Conservation (phyloP, 352 stramenopile species). For the Phytophthora constricta region DNA sequence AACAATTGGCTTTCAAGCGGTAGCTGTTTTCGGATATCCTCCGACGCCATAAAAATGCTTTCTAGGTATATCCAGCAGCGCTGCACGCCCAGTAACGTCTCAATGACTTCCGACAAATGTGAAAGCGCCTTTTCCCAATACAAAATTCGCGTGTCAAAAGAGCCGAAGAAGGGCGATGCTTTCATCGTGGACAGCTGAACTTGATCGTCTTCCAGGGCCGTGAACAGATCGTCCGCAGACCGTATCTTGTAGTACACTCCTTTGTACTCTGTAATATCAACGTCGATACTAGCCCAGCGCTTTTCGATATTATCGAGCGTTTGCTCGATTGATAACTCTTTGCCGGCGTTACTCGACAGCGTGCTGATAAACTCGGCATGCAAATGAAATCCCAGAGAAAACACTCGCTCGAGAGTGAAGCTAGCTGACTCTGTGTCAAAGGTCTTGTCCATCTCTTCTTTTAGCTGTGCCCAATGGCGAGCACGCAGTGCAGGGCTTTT, state of each 20-base stretch:
- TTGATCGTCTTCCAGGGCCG: slow-evolving; percentile 91
- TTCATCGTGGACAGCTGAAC: slow-evolving; percentile 95
- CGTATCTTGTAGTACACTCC: slow-evolving; percentile 94
- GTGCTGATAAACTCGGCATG: slow-evolving; percentile 93
- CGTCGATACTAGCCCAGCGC: slow-evolving; percentile 87
- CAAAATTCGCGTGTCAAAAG: slow-evolving; percentile 89
- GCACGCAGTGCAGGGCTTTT: slow-evolving; percentile 90
- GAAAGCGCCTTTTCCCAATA: slow-evolving; percentile 89
- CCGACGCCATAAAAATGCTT: slow-evolving; percentile 95
- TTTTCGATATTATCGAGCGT: slow-evolving; percentile 87
- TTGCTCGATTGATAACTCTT: slow-evolving; percentile 94
- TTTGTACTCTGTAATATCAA: slow-evolving; percentile 94
- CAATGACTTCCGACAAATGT: slow-evolving; percentile 91
- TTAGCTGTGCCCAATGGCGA: slow-evolving; percentile 91
- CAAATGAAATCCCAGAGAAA: slow-evolving; percentile 88
- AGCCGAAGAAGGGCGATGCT: slow-evolving; percentile 93
- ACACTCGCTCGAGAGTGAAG: slow-evolving; percentile 89
- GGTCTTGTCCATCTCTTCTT: slow-evolving; percentile 86
- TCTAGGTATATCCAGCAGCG: slow-evolving; percentile 96
- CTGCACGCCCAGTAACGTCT: slow-evolving; percentile 90
- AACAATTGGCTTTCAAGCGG: slow-evolving; percentile 87
- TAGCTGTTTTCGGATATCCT: slow-evolving; percentile 95
- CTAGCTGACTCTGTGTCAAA: slow-evolving; percentile 78
- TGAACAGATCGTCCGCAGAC: slow-evolving; percentile 91
- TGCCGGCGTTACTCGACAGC: slow-evolving; percentile 90